A percentile compares a stretch with the other conserved stretches of the same genome.
phyloP scores from a whole-genome alignment of 192 early-diverging fungal species.

The Piromyces finnis region DNA sequence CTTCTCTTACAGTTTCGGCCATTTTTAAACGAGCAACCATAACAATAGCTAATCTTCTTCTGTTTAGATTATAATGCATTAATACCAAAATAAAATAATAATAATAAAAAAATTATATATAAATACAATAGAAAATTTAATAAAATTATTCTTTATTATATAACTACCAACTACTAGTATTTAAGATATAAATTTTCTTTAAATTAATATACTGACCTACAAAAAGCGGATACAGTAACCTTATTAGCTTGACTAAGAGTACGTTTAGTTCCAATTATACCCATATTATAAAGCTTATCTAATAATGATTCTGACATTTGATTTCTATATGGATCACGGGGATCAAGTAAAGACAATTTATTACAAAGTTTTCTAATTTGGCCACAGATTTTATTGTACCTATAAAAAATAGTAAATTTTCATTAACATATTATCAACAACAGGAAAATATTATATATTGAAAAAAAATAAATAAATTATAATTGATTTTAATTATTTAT shows the following conservation, averaged over 20 bases:
- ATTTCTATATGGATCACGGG: constrained; percentile 59
- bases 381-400: constrained; percentile 66
- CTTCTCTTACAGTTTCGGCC: constrained; percentile 82
- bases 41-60: constrained; percentile 70
- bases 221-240: constrained; percentile 72
- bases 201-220: constrained; percentile 35
- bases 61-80: too few species aligned
- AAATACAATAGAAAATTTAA: too few species aligned
- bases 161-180: too few species aligned
- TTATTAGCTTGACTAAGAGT: constrained; percentile 61
- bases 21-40: constrained; percentile 81
- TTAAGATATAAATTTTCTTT: too few species aligned
- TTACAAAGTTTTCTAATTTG: constrained; percentile 68
- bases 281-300: constrained; percentile 73
- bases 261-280: constrained; percentile 57
- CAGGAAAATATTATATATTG: too few species aligned
- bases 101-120: too few species aligned
- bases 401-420: constrained; percentile 3
- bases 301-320: constrained; percentile 60
- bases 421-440: too few species aligned
- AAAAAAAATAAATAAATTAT: too few species aligned
- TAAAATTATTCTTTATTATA: too few species aligned
- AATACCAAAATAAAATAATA: too few species aligned
- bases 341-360: constrained; percentile 64
- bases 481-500: too few species aligned